Evolutionary conservation across 306 rosid species (phyloP), one percentile per base, ranked within the genome.

Genomic region (Mimosa bimucronata): DNA sequence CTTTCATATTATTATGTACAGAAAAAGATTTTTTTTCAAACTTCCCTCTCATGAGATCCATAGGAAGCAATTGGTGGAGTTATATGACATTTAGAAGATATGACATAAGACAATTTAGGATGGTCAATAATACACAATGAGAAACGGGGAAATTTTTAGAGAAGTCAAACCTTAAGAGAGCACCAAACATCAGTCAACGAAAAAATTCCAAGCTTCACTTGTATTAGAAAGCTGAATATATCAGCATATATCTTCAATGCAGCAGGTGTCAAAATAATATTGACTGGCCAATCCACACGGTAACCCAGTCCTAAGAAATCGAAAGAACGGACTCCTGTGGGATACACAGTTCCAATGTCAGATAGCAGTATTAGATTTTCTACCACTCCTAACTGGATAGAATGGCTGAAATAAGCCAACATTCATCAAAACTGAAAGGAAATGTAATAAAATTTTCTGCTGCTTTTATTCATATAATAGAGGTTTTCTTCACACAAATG

Each of bases 261-360:
- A 48, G 75, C 88, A 48, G 98, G 92, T 34, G 97, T 92, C 88
- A 92, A 83, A 83, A 95, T 87, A 80, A 92, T 92, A 80, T 83
- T 90, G 74, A 95, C 84, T 6, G 98, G 98, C 98, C 98, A 92
- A 73, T 92, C 92, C 82, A 92, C 97, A 19, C 81, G 90, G 85
- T 92, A 95, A 80, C 98, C 98, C 83, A 95, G 80, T 84, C 98
- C 98, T 80, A 95, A 79, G 88, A 95, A 95, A 85, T 92, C 94
- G 69, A 95, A 95, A 68, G 98, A 89, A 87, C 81, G 92, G 62
- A 95, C 91, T 53, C 96, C 98, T 94, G 92, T 91, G 79, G 55
- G 41, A 41, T 80, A 76, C 42, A 74, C n/a, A 83, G 79, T 74
- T 78, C 42, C 31, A 76, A 50, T 77, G 78, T 61, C 65, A 83